Evolutionary conservation across 306 rosid species (phyloP).

Genomic region (Gillenia trifoliata): DNA sequence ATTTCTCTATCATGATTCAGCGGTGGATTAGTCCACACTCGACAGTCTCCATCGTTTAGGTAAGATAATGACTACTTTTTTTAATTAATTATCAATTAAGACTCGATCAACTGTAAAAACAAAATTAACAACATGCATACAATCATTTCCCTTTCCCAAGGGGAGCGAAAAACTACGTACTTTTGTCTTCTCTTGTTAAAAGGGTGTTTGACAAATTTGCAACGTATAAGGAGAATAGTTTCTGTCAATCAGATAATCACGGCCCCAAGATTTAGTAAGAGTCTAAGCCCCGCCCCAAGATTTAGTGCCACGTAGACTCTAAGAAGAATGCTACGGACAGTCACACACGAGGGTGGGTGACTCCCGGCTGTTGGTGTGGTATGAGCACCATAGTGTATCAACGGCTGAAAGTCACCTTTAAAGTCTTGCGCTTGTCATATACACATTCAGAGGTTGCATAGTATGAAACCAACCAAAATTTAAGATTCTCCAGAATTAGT

Average conservation of each 20-base stretch:
- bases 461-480: not conserved
- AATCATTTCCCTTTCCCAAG: conserved; percentile 9
- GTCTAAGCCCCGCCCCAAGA: conserved; percentile 12
- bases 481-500: not conserved
- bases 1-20: not conserved
- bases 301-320: not conserved
- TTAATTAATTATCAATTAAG: not conserved
- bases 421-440: not conserved
- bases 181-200: conserved; percentile 31
- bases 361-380: not conserved
- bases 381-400: not conserved
- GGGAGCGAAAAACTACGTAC: conserved; percentile 33
- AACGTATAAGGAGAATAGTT: not conserved
- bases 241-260: conserved; percentile 19
- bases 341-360: not conserved
- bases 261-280: conserved; percentile 10
- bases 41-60: conserved; percentile 40
- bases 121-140: conserved; percentile 18
- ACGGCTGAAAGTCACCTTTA: not conserved
- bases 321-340: not conserved
- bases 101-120: conserved; percentile 1
- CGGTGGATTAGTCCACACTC: too few relatives aligned
- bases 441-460: not conserved
- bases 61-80: conserved; percentile 22
- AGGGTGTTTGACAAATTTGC: conserved; percentile 26